phyloP scores from a whole-genome alignment of 306 rosid species.

The Alnus glutinosa region DNA sequence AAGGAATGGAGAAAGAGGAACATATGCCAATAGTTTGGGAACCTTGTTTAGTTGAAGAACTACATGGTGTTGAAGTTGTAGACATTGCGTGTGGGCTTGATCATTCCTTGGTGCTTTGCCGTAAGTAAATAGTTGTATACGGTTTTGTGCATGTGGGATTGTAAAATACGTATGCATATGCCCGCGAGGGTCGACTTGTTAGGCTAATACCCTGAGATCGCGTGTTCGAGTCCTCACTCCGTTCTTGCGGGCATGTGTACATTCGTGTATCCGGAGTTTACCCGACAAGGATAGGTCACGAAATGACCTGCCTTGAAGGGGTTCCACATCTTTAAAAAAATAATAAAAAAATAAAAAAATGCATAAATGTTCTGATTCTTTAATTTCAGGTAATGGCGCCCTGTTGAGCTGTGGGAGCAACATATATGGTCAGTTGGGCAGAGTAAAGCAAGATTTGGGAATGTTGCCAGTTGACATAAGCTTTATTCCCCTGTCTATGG shows the following conservation, averaged over 20 bases:
- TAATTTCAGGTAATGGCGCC: constrained; percentile 29
- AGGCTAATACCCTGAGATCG: too few species aligned
- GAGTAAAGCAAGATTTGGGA: constrained; percentile 62
- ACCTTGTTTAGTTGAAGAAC: constrained; percentile 67
- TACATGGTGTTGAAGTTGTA: constrained; percentile 51
- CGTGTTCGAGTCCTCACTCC: too few species aligned
- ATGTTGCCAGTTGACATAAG: constrained; percentile 64
- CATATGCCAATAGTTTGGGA: constrained; percentile 87
- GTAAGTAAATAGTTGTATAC: constrained; percentile 22
- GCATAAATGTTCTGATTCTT: too few species aligned
- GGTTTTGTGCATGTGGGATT: too few species aligned
- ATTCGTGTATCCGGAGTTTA: too few species aligned
- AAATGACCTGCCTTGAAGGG: too few species aligned
- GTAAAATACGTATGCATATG: too few species aligned
- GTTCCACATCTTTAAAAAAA: too few species aligned
- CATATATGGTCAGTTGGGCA: constrained; percentile 75
- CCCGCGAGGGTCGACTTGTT: too few species aligned
- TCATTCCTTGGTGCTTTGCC: constrained; percentile 79
- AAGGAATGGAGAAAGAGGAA: constrained; percentile 68
- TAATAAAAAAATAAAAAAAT: too few species aligned
- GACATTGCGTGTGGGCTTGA: constrained; percentile 92
- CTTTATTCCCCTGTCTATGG: constrained; percentile 49
- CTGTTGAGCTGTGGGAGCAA: constrained; percentile 87
- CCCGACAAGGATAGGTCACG: too few species aligned
- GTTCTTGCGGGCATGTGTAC: too few species aligned